Conservation (phyloP, 2,329 filamentous ascomycete species). For the Xylaria sp. region DNA sequence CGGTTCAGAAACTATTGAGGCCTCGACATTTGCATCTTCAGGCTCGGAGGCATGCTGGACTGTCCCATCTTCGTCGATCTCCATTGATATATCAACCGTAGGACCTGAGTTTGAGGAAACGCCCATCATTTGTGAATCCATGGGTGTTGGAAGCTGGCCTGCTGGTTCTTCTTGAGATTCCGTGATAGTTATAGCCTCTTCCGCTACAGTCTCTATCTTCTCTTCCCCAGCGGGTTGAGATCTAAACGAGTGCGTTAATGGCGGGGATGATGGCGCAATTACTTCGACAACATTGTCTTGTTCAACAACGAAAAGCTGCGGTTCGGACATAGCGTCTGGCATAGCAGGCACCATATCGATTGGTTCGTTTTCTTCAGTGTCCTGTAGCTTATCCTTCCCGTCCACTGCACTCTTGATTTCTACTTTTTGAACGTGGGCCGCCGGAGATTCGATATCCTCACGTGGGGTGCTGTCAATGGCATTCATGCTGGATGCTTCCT, state of each 20-base stretch:
- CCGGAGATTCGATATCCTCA: neutral
- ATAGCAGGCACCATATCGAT: slow-evolving; percentile 16
- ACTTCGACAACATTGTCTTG: slow-evolving; percentile 2
- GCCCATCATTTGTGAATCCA: slow-evolving; percentile 25
- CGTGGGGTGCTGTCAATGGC: neutral
- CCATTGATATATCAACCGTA: slow-evolving; percentile 6
- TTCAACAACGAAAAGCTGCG: slow-evolving; percentile 41
- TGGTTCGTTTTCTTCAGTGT: slow-evolving; percentile 22
- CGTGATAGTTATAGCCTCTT: slow-evolving; percentile 9
- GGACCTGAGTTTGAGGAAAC: neutral
- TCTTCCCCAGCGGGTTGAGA: slow-evolving; percentile 10
- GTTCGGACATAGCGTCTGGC: slow-evolving; percentile 41
- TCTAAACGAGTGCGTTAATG: slow-evolving; percentile 29
- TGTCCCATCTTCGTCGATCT: slow-evolving; percentile 17
- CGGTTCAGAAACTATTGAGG: slow-evolving; percentile 1
- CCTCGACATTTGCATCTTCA: neutral
- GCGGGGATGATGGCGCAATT: slow-evolving; percentile 26
- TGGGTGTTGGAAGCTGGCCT: slow-evolving; percentile 31
- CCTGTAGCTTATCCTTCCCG: slow-evolving; percentile 4
- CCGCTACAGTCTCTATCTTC: slow-evolving; percentile 8
- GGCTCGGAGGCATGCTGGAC: neutral
- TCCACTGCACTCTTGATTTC: neutral
- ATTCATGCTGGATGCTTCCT: slow-evolving; percentile 7
- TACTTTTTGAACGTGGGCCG: neutral
- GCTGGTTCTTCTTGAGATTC: slow-evolving; percentile 7